Evolutionary conservation across 2,329 filamentous ascomycete genomes (phyloP), one percentile per base, ranked within the genome.

Genomic region (Didymella exigua): DNA sequence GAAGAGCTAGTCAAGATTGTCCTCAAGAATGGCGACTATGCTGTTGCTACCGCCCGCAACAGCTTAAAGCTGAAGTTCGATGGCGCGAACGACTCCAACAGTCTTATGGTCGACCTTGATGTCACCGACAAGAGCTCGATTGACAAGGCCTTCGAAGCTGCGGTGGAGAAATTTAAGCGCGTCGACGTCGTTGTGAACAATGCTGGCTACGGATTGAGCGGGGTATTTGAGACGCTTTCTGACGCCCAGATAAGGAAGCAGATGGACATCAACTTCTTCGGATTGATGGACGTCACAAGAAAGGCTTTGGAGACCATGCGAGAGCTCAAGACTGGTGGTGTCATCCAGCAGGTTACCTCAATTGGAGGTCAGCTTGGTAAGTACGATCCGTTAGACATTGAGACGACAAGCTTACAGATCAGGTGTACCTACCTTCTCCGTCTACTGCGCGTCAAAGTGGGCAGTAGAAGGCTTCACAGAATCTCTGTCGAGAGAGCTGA

Each of bases 131-230:
- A 66, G 44, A 58, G 59, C 1, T 79, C 81, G 2, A 79, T 84
- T 48, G 68, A 78, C 27, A 71, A 70, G 7, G 79, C 79, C 1
- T 79, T 83, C 59, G 71, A 78, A 7, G 68, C 72, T 16, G 77
- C 78, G 0, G 49, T 79, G 21, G 69, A 77, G 2, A 79, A 79
- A 42, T 87, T 85, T 63, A 78, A 79, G 16, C 79, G 81, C 7
- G 70, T 88, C 38, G 84, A 87, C 65, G 80, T 86, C 1, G 80
- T 86, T 5, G 78, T 85, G 54, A 86, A 86, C 72, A 86, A 86
- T 44, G 84, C 84, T 3, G 85, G 84, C 2, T 86, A 85, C 54
- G 81, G 82, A n/a, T 71, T 84, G 1, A 65, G 72, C 5, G 82
- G 80, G 11, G 77, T 80, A 1, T 79, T 86, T 42, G 84, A 87